A percentile compares a stretch with the other conserved stretches of the same genome.
Conservation (phyloP, 106 monocot genomes). For the Allium fistulosum region DNA sequence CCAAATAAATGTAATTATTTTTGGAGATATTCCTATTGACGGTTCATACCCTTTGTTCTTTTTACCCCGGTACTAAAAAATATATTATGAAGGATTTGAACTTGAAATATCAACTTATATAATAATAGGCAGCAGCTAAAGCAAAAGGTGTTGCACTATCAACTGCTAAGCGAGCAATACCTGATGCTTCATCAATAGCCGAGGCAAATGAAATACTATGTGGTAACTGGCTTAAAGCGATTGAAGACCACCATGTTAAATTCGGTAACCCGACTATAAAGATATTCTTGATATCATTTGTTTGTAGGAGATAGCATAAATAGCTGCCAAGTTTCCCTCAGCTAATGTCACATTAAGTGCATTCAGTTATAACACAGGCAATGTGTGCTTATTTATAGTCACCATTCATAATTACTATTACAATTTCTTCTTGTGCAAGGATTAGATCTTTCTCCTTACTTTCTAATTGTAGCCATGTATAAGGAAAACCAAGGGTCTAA, state of each 20-base stretch:
- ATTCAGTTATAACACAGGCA: neutral
- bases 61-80: no score
- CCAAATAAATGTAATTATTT: no score
- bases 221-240: slow-evolving; percentile 53
- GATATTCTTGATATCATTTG: slow-evolving; percentile 80
- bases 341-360: slow-evolving; percentile 55
- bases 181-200: slow-evolving; percentile 31
- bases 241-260: slow-evolving; percentile 40
- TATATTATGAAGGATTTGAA: no score
- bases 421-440: slow-evolving; percentile 26
- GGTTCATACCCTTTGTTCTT: no score
- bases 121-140: slow-evolving; percentile 62
- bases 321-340: slow-evolving; percentile 55
- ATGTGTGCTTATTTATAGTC: neutral
- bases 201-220: slow-evolving; percentile 54
- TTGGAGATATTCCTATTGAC: no score
- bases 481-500: slow-evolving; percentile 35
- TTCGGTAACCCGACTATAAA: slow-evolving; percentile 23
- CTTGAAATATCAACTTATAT: no score
- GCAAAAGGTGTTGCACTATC: slow-evolving; percentile 74
- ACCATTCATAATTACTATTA: neutral
- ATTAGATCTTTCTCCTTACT: slow-evolving; percentile 82
- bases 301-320: slow-evolving; percentile 76
- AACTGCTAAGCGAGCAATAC: slow-evolving; percentile 55
- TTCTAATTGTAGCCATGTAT: slow-evolving; percentile 64